Evolutionary conservation across 768 basidiomycete species (phyloP).

Genomic region (Rhizopogon rudus): DNA sequence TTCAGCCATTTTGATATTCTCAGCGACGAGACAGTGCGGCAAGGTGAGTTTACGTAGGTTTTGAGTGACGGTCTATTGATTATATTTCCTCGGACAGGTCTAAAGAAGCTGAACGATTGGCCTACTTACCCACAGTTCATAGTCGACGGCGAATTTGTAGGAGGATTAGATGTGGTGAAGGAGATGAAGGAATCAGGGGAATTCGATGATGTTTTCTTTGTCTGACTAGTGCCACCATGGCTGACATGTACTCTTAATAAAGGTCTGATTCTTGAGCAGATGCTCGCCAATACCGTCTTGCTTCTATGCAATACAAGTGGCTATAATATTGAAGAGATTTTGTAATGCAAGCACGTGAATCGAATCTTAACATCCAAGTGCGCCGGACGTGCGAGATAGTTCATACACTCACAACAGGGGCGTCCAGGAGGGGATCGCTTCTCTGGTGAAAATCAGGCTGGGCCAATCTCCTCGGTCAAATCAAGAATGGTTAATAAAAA

Average conservation of each 20-base stretch:
- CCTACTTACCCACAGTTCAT: constrained; percentile 88
- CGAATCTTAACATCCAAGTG: not conserved
- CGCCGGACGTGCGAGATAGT: not conserved
- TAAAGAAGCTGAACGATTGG: constrained; percentile 82
- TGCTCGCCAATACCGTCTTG: not conserved
- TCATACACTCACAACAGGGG: not conserved
- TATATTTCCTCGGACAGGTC: constrained; percentile 33
- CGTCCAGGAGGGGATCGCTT: not conserved
- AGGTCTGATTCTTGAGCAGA: not conserved
- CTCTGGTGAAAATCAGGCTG: not conserved
- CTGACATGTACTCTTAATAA: not conserved
- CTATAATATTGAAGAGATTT: not conserved
- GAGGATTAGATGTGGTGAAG: constrained; percentile 89
- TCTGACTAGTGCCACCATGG: not conserved
- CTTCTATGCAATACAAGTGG: not conserved
- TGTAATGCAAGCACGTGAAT: not conserved
- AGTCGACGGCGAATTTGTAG: constrained; percentile 86
- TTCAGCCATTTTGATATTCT: constrained; percentile 85
- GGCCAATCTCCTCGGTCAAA: not conserved
- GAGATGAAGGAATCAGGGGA: constrained; percentile 86
- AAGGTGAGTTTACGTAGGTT: constrained; percentile 43
- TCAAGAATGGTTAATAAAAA: not conserved
- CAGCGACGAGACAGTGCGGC: constrained; percentile 72
- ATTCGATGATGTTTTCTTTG: constrained; percentile 42
- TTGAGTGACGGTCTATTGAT: not conserved